Conservation (phyloP, 805 yeast species). For the Saturnispora sanitii region DNA sequence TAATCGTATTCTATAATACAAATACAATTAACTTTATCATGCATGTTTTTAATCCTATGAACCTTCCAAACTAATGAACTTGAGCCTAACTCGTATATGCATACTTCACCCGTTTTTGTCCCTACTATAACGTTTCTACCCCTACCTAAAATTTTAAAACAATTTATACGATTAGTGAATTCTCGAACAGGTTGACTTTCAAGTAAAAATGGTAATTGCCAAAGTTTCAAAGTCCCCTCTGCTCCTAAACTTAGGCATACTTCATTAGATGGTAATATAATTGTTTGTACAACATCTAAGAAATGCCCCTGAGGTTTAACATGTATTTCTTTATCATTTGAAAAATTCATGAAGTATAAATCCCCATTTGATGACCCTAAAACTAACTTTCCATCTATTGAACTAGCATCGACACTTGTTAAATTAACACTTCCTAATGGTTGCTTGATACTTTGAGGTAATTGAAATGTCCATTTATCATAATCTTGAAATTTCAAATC, state of each 20-base stretch:
- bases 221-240: conserved; percentile 51
- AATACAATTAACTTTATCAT: conserved; percentile 23
- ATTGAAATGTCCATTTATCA: background rate
- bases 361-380: background rate
- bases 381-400: background rate
- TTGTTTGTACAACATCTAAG: conserved; percentile 33
- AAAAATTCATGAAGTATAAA: background rate
- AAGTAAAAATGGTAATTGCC: conserved; percentile 32
- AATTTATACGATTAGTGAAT: conserved; percentile 42
- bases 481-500: background rate
- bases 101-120: conserved; percentile 44
- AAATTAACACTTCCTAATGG: conserved; percentile 16
- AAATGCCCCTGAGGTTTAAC: conserved; percentile 28
- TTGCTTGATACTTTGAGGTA: conserved; percentile 13
- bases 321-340: background rate
- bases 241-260: conserved; percentile 49
- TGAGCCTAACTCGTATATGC: conserved; percentile 62
- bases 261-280: conserved; percentile 54
- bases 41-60: conserved; percentile 25
- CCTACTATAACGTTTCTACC: conserved; percentile 61
- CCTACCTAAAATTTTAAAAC: conserved; percentile 41
- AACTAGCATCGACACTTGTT: background rate
- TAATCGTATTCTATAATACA: background rate
- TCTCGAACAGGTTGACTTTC: background rate
- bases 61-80: conserved; percentile 37